phyloP scores from a whole-genome alignment of 305 asterid species.

The Fraxinus platypoda region DNA sequence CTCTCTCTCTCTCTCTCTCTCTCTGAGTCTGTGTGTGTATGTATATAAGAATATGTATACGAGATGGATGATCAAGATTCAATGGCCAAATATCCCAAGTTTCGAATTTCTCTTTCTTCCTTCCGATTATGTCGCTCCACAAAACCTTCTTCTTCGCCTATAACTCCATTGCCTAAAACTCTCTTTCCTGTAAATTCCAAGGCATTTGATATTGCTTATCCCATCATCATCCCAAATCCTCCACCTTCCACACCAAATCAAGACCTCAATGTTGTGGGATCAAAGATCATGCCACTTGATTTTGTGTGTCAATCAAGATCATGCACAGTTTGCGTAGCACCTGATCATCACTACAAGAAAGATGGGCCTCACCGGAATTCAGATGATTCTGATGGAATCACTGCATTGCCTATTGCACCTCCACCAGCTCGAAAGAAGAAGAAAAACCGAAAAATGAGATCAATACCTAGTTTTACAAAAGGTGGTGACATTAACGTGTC shows the following conservation, averaged over 20 bases:
- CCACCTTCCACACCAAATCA: constrained; percentile 59
- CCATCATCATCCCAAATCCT: constrained; percentile 43
- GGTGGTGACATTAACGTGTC: constrained; percentile 21
- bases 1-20: no score
- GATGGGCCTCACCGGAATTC: constrained; percentile 18
- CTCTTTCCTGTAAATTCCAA: constrained; percentile 37
- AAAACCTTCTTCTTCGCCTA: constrained; percentile 34
- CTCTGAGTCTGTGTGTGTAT: not conserved
- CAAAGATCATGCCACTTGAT: constrained; percentile 26
- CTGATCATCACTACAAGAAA: not conserved
- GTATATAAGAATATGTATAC: not conserved
- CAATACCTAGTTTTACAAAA: constrained; percentile 19
- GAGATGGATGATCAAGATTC: not conserved
- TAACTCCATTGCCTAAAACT: constrained; percentile 28
- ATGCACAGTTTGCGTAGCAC: not conserved
- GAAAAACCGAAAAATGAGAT: constrained; percentile 2
- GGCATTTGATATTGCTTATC: constrained; percentile 36
- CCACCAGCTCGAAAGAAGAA: not conserved
- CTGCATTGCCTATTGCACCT: not conserved
- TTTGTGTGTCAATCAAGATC: not conserved
- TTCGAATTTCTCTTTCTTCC: constrained; percentile 44
- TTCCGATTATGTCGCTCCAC: constrained; percentile 64
- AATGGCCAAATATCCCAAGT: constrained; percentile 55
- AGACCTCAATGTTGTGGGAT: constrained; percentile 13
- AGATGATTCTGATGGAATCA: constrained; percentile 19